Evolutionary conservation across 1,284 basidiomycete species (phyloP), one percentile per base, ranked within the genome.

Genomic region (Rhodotorula sp.): DNA sequence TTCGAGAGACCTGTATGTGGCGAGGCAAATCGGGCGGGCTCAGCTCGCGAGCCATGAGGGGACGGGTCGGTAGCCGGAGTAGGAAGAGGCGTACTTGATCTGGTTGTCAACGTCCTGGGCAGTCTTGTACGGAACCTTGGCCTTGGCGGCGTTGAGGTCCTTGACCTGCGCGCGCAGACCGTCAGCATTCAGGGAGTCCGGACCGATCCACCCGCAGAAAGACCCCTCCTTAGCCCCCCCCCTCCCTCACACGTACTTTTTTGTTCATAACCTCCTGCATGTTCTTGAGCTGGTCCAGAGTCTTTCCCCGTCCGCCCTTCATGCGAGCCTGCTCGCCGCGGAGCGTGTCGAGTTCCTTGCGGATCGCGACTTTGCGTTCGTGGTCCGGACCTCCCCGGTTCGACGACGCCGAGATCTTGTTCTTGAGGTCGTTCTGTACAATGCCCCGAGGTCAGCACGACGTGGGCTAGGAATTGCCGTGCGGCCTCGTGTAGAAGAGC

Each of bases 21-120:
- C 10, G n/a, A 14, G 22, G 30, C 3, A n/a, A 37, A 5, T 3
- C 14, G 5, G 15, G 57, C 29, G 37, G 33, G 33, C 33, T 42
- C 37, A 42, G 37, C 37, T 42, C 3, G 62, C 42, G 12, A 26
- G 12, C 6, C 45, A 29, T 20, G 26, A 42, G 5, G 48, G 10
- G 6, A 6, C 4, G 22, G 30, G 15, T 24, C 22, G 24, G 26
- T 15, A 29, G 12, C 37, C 37, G 58, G 22, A 26, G 1, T 30
- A 12, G 6, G n/a, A n/a, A 42, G 42, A 66, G 12, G 37, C 88
- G 49, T 82, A 92, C 93, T 85, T 86, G 81, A 98, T 89, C 71
- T 90, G 90, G 57, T 86, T 84, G 78, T 99, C 95, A 64, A 98
- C 86, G 66, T 99, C 95, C n/a, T 86, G 87, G 33, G 90, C 87